Conservation (phyloP, 164 flowering plant species). For the Umbilicus rupestris region DNA sequence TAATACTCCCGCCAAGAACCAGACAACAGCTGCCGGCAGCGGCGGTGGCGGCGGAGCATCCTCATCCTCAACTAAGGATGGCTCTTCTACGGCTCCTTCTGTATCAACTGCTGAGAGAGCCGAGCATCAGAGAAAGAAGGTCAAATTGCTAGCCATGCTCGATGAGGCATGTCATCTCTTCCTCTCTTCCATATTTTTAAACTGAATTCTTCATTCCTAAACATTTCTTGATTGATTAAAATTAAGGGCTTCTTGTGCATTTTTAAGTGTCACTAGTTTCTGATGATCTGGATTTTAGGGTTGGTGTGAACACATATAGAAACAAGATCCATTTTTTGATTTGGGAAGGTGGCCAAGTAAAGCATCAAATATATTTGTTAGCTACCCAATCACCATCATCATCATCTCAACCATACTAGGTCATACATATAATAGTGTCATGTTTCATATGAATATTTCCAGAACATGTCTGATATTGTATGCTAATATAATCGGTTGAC, state of each 20-base stretch:
- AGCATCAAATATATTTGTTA: slow-evolving; percentile 2
- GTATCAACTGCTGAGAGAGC: slow-evolving; percentile 63
- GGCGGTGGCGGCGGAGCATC: slow-evolving; percentile 20
- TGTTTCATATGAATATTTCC: neutral
- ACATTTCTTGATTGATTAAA: neutral
- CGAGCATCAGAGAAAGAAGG: slow-evolving; percentile 82
- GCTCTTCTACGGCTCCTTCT: slow-evolving; percentile 20
- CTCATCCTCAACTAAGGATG: slow-evolving; percentile 48
- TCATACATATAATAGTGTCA: neutral
- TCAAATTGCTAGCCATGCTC: slow-evolving; percentile 74
- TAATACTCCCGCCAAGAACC: slow-evolving; percentile 12
- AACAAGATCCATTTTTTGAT: slow-evolving; percentile 5
- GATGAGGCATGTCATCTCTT: slow-evolving; percentile 72
- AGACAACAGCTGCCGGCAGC: slow-evolving; percentile 8
- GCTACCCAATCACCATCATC: slow-evolving; percentile 5
- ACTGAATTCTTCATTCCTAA: slow-evolving; percentile 5
- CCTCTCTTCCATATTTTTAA: slow-evolving; percentile 14
- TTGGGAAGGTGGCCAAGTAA: slow-evolving; percentile 4
- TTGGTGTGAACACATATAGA: slow-evolving; percentile 8
- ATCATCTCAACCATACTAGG: neutral
- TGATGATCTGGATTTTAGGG: neutral
- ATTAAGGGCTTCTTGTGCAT: neutral
- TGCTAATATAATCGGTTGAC: slow-evolving; percentile 3
- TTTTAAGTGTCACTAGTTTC: neutral
- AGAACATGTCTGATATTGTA: neutral